These are phyloP conservation scores for Actinomucor elegans DNA, from an alignment of 371 early-diverging fungal genomes.

Conservation along the genomic window DNA sequence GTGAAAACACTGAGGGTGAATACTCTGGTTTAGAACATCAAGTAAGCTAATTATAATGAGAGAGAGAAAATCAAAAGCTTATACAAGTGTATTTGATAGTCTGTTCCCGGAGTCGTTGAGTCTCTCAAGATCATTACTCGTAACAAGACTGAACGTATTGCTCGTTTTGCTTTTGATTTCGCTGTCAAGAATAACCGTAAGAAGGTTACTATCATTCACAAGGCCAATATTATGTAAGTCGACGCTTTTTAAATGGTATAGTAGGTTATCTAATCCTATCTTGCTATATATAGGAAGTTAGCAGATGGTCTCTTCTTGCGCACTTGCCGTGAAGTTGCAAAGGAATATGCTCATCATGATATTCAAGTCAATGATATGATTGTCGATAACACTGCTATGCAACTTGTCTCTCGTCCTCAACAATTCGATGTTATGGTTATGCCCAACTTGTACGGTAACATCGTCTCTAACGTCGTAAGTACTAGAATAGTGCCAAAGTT, in stretches of 20 bases:
- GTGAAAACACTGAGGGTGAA: conserved; percentile 99
- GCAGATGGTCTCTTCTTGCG: conserved; percentile 96
- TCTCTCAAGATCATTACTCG: conserved; percentile 95
- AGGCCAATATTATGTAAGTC: conserved; percentile 97
- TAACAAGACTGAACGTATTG: conserved; percentile 95
- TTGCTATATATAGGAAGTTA: conserved; percentile 75
- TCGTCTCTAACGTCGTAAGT: conserved; percentile 84
- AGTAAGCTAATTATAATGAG: conserved; percentile 17
- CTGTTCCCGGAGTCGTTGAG: conserved; percentile 96
- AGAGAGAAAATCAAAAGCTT: no score
- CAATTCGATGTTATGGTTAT: conserved; percentile 98
- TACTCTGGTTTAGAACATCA: conserved; percentile 97
- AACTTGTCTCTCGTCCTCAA: conserved; percentile 92
- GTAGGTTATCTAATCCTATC: background rate
- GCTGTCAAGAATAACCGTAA: conserved; percentile 94
- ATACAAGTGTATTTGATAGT: conserved; percentile 32
- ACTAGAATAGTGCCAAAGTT: no score
- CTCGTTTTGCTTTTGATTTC: conserved; percentile 96
- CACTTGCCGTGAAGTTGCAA: conserved; percentile 89
- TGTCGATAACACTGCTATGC: conserved; percentile 98
- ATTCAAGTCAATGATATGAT: conserved; percentile 96
- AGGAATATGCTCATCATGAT: conserved; percentile 85
- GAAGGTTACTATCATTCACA: conserved; percentile 97
- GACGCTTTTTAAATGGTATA: background rate
- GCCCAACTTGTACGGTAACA: conserved; percentile 98